Percentiles rank a stretch among this genome's conserved stretches.
phyloP scores from a whole-genome alignment of 176 grass and related monocot species.

The Bothriochloa decipiens region DNA sequence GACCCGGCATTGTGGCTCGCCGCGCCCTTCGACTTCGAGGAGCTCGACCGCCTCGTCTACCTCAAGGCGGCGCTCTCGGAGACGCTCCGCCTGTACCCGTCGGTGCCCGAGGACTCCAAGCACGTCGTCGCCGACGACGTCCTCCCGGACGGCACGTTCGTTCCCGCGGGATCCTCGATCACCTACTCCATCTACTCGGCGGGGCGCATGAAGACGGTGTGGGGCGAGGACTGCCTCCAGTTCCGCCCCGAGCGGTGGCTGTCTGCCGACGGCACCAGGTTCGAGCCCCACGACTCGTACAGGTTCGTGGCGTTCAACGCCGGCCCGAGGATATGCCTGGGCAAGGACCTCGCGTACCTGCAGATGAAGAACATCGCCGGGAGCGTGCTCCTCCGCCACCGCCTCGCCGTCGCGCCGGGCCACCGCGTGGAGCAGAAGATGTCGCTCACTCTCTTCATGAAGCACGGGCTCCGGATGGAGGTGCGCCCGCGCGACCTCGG shows the following conservation, averaged over 20 bases:
- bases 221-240: conserved; percentile 89
- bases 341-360: conserved; percentile 96
- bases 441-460: conserved; percentile 99
- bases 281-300: conserved; percentile 79
- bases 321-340: conserved; percentile 89
- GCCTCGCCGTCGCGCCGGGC: conserved; percentile 67
- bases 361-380: conserved; percentile 98
- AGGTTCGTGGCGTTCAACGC: conserved; percentile 97
- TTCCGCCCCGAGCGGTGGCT: conserved; percentile 92
- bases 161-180: conserved; percentile 81
- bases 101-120: conserved; percentile 95
- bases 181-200: conserved; percentile 98
- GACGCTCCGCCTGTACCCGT: conserved; percentile 89
- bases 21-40: conserved; percentile 72
- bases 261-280: conserved; percentile 64
- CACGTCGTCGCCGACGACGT: conserved; percentile 86
- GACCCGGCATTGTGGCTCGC: conserved; percentile 60
- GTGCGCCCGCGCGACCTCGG: conserved; percentile 66
- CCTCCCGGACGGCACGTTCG: conserved; percentile 85
- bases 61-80: conserved; percentile 92
- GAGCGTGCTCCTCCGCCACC: conserved; percentile 78
- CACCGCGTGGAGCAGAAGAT: conserved; percentile 98
- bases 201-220: conserved; percentile 84
- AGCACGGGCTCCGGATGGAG: conserved; percentile 81
- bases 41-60: conserved; percentile 88